A percentile compares a stretch with the other conserved stretches of the same genome.
Evolutionary conservation across 73 alveolate genomes (phyloP).

Genomic region (Uronychia binucleata): DNA sequence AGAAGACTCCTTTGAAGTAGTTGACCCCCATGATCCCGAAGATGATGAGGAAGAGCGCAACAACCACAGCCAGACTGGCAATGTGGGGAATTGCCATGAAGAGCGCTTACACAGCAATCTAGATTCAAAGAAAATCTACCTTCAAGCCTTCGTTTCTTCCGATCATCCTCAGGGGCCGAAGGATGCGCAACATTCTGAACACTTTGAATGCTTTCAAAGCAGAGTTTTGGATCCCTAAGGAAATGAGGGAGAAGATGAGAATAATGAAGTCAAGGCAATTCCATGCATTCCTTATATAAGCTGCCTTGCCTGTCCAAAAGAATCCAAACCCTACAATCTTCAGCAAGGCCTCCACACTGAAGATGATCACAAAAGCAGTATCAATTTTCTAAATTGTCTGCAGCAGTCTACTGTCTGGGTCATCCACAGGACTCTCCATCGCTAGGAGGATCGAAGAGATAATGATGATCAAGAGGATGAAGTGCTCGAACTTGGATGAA

Average conservation of each 20-base stretch:
- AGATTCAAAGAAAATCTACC: slow-evolving; percentile 4
- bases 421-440: slow-evolving; percentile 59
- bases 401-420: slow-evolving; percentile 29
- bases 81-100: slow-evolving; percentile 56
- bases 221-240: neutral
- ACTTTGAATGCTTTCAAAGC: slow-evolving; percentile 17
- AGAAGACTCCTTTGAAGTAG: slow-evolving; percentile 69
- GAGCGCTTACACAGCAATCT: slow-evolving; percentile 65
- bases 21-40: slow-evolving; percentile 42
- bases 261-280: slow-evolving; percentile 86
- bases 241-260: slow-evolving; percentile 78
- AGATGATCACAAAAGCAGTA: slow-evolving; percentile 67
- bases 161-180: slow-evolving; percentile 28
- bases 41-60: slow-evolving; percentile 19
- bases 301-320: slow-evolving; percentile 66
- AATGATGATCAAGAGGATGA: slow-evolving; percentile 79
- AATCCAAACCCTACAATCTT: slow-evolving; percentile 91
- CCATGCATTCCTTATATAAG: slow-evolving; percentile 91
- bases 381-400: slow-evolving; percentile 42
- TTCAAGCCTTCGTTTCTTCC: slow-evolving; percentile 42
- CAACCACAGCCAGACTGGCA: slow-evolving; percentile 45
- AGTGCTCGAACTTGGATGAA: slow-evolving; percentile 71
- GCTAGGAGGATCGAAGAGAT: slow-evolving; percentile 70
- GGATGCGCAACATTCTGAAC: slow-evolving; percentile 30
- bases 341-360: slow-evolving; percentile 74